phyloP scores from a whole-genome alignment of 73 alveolate genomes.

The Blepharisma stoltei region DNA sequence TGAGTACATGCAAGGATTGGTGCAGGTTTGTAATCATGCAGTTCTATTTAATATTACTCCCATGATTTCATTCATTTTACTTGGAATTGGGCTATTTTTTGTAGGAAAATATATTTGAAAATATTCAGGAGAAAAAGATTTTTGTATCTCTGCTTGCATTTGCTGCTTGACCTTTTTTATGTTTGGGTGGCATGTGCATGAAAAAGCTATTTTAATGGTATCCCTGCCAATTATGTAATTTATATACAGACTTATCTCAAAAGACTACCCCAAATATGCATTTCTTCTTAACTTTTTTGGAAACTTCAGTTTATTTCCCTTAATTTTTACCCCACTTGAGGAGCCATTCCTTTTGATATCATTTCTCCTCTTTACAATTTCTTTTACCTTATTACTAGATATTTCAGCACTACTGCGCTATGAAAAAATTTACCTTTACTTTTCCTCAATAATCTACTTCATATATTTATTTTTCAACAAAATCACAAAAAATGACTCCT shows the following conservation, averaged over 20 bases:
- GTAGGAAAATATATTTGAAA: constrained; percentile 6
- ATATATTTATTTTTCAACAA: too few relatives aligned
- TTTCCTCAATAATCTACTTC: too few relatives aligned
- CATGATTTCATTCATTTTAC: not conserved
- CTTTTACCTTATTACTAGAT: too few relatives aligned
- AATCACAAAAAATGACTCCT: too few relatives aligned
- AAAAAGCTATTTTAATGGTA: constrained; percentile 77
- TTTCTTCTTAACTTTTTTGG: constrained; percentile 14
- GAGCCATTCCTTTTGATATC: not conserved
- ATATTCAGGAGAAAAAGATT: constrained; percentile 38
- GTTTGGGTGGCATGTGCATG: constrained; percentile 94
- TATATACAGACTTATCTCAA: not conserved
- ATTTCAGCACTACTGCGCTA: too few relatives aligned
- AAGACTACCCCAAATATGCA: constrained; percentile 6
- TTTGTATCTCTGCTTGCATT: constrained; percentile 46
- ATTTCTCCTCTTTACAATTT: not conserved
- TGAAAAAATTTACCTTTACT: too few relatives aligned
- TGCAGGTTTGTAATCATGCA: constrained; percentile 14
- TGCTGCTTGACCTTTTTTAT: constrained; percentile 62
- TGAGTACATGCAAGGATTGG: constrained; percentile 19
- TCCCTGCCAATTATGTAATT: constrained; percentile 54
- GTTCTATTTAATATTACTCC: constrained; percentile 8
- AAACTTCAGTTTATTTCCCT: not conserved
- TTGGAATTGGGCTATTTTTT: not conserved
- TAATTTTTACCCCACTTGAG: not conserved